A percentile compares a stretch with the other conserved stretches of the same genome.
phyloP scores from a whole-genome alignment of 2,329 filamentous ascomycete species.

The Fusarium dlaminii region DNA sequence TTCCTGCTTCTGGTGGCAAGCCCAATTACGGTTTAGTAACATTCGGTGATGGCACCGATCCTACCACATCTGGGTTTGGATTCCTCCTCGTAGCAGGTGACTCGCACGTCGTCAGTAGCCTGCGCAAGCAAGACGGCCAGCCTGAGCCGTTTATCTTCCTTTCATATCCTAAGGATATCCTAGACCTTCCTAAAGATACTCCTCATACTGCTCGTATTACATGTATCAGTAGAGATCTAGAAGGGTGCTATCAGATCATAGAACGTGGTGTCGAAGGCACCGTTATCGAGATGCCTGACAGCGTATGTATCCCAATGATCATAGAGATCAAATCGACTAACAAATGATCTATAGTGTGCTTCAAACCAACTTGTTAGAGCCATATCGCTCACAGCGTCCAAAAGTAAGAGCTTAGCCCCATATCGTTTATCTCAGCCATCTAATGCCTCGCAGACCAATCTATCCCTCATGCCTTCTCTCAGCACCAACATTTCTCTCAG shows the following conservation, averaged over 20 bases:
- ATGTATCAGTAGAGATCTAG: not conserved
- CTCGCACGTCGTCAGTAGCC: not conserved
- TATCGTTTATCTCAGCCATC: not conserved
- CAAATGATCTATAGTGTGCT: not conserved
- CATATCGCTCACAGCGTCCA: not conserved
- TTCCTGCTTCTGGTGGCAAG: not conserved
- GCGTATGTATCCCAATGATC: not conserved
- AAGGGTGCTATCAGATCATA: slow-evolving; percentile 11
- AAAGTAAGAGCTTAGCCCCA: not conserved
- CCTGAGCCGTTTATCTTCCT: not conserved
- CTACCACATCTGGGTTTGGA: not conserved
- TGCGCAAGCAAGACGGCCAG: not conserved
- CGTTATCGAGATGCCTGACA: slow-evolving; percentile 17
- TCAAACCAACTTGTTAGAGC: slow-evolving; percentile 5
- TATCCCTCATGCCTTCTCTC: not conserved
- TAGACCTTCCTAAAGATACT: slow-evolving; percentile 12
- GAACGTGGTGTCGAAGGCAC: slow-evolving; percentile 11
- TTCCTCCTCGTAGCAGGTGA: not conserved
- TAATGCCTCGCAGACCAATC: not conserved
- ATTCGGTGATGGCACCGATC: not conserved
- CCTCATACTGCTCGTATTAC: not conserved
- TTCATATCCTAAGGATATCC: not conserved
- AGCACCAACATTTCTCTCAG: not conserved
- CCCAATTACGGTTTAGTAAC: not conserved
- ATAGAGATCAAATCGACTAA: not conserved